phyloP scores from a whole-genome alignment of 148 eudicot genomes.

The Amaranthus hypochondriacus region DNA sequence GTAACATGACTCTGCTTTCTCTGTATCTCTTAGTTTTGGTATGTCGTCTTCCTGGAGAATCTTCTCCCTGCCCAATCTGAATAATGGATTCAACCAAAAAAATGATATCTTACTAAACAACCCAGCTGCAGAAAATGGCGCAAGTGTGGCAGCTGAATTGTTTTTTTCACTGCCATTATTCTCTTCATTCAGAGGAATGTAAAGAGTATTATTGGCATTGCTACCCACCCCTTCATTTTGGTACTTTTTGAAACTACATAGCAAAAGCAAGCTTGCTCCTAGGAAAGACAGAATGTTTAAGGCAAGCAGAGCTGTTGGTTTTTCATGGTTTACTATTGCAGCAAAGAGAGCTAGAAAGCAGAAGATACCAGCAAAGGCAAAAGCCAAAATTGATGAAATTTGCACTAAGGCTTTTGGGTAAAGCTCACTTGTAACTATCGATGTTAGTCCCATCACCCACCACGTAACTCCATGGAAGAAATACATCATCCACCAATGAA shows the following conservation, averaged over 20 bases:
- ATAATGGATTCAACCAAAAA: constrained; percentile 73
- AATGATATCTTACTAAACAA: constrained; percentile 47
- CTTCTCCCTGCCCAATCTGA: constrained; percentile 57
- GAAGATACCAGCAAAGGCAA: constrained; percentile 15
- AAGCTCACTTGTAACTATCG: constrained; percentile 41
- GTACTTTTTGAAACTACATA: constrained; percentile 54
- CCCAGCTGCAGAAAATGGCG: constrained; percentile 54
- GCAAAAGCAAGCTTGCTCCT: constrained; percentile 52
- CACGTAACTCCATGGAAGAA: constrained; percentile 59
- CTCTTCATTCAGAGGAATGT: constrained; percentile 39
- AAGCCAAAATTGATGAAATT: constrained; percentile 36
- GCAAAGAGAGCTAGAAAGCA: constrained; percentile 33
- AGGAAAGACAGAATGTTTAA: constrained; percentile 47
- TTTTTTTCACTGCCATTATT: constrained; percentile 21
- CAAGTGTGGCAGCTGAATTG: constrained; percentile 24
- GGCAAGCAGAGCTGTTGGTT: constrained; percentile 31
- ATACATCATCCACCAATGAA: constrained; percentile 52
- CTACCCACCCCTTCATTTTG: constrained; percentile 29
- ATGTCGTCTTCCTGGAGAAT: constrained; percentile 60
- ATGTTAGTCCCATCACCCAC: constrained; percentile 45
- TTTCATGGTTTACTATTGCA: constrained; percentile 28
- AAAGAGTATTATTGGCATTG: constrained; percentile 25
- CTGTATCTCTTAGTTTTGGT: constrained; percentile 47
- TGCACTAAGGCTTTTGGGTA: constrained; percentile 32
- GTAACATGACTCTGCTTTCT: constrained; percentile 61